Evolutionary conservation across 129 eudicot species (phyloP), one percentile per base, ranked within the genome.

Genomic region (Tanacetum coccineum): DNA sequence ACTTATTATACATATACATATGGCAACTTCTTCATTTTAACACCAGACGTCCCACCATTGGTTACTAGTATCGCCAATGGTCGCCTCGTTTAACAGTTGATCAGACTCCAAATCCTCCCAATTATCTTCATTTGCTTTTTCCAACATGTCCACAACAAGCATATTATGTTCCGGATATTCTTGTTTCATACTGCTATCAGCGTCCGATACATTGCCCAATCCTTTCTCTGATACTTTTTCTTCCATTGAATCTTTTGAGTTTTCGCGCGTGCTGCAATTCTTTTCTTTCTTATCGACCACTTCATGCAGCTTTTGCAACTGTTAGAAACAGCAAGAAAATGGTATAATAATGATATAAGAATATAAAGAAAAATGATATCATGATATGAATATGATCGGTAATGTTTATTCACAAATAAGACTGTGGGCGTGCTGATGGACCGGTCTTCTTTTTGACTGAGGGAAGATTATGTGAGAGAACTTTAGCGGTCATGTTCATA

Each of bases 41-140:
- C 76, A 73, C 96, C 96, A 85, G 30, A 81, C 79, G 42, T 88
- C 91, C 86, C 84, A 88, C 91, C 88, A 88, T 70, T 75, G 80
- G 61, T 42, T 68, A 62, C 80, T 75, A 46, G 54, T 64, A 50
- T 62, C 44, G 13, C 66, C 74, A 55, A 20, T 55, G 60, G 25
- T 71, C 49, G 79, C 44, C 56, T 74, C 70, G 39, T 82, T 82
- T 60, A 79, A 68, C 15, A 80, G 66, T 54, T 54, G 80, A 26
- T 75, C 62, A 22, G 76, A 57, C 42, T 79, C 74, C 40, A 76
- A 70, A 67, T 76, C 73, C 9, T 75, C 82, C 86, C 86, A 87
- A 32, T 71, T 73, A 19, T 87, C 87, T 36, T 11, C 74, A 46
- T 46, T 70, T 11, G 50, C 62, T 17, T 26, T 65, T 3, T 74